Conservation (phyloP, 2,329 filamentous ascomycete genomes). For the Talaromyces verruculosus region DNA sequence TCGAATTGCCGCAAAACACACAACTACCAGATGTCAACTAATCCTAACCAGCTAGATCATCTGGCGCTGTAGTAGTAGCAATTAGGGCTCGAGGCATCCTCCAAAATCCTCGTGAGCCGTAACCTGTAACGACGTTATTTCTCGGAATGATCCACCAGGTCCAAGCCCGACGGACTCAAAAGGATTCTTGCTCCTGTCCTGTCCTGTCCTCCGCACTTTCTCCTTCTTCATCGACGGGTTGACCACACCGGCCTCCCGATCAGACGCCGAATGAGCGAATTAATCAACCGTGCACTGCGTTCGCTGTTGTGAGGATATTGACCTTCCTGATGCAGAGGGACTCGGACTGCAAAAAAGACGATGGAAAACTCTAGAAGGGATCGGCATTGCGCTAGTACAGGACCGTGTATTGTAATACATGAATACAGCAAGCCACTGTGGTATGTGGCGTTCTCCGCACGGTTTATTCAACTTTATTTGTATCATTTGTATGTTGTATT, state of each 20-base stretch:
- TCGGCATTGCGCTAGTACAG: background rate
- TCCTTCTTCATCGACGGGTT: background rate
- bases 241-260: background rate
- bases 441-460: background rate
- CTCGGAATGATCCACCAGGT: background rate
- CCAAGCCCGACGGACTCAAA: background rate
- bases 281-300: background rate
- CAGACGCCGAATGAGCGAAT: background rate
- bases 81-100: background rate
- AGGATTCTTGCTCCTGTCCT: too few species aligned
- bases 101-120: background rate
- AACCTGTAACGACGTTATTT: background rate
- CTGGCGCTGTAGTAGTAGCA: background rate
- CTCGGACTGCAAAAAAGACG: background rate
- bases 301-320: background rate
- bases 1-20: too few species aligned
- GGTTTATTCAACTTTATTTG: background rate
- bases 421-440: slow-evolving; percentile 1
- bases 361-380: background rate
- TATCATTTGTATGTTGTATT: background rate
- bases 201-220: background rate
- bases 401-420: too few species aligned
- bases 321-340: background rate
- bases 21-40: background rate
- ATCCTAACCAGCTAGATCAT: background rate